A percentile compares a stretch with the other conserved stretches of the same genome.
Conservation (phyloP, 441 rosid genomes). For the Populus hybrid region DNA sequence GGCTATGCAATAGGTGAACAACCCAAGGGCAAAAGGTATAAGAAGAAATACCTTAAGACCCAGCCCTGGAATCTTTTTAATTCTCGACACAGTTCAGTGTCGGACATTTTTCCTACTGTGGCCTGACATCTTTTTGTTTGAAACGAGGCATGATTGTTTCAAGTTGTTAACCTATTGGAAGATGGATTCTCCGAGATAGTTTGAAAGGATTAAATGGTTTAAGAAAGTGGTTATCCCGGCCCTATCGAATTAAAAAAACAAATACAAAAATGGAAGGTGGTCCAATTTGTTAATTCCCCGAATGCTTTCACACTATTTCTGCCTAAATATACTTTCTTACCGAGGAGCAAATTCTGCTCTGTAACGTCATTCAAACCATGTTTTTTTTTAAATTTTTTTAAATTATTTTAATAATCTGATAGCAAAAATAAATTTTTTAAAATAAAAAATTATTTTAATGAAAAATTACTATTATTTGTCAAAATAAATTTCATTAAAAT, state of each 20-base stretch:
- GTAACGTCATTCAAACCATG: no score
- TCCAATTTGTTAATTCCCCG: slow-evolving; percentile 6
- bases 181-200: background rate
- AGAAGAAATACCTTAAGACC: background rate
- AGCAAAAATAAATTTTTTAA: no score
- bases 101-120: no score
- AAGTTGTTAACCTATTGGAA: background rate
- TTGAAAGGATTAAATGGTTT: background rate
- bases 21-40: background rate
- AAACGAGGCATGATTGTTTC: no score
- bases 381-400: no score
- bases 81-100: background rate
- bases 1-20: background rate
- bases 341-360: background rate
- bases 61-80: background rate
- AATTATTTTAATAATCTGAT: no score
- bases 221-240: background rate
- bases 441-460: no score
- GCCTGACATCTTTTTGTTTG: no score
- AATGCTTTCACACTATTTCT: background rate
- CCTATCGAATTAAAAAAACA: background rate
- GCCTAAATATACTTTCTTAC: background rate
- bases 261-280: background rate
- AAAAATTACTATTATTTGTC: no score
- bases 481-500: no score